These are phyloP conservation scores for Petunia axillaris DNA, from an alignment of 257 asterid genomes.

Conservation along the genomic window DNA sequence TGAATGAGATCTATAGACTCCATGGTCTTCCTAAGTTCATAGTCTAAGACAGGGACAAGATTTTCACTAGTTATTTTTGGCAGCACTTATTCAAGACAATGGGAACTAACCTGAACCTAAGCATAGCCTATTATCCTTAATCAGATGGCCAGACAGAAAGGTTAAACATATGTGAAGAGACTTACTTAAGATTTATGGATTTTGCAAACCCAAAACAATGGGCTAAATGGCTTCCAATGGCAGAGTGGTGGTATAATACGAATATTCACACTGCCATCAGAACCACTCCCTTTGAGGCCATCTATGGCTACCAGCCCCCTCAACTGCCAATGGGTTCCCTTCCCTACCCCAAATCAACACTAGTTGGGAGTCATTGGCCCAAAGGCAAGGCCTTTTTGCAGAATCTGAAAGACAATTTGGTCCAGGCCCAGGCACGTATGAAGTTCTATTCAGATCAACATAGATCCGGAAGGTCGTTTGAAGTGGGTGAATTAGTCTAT, in stretches of 20 bases:
- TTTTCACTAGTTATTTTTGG: neutral
- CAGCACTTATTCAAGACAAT: neutral
- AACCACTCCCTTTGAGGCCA: neutral
- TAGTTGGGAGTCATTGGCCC: no score
- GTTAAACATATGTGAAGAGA: neutral
- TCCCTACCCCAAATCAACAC: no score
- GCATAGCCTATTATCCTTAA: neutral
- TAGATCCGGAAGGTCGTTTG: neutral
- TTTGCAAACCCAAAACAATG: neutral
- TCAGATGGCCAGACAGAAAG: conserved; percentile 11
- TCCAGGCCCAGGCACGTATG: neutral
- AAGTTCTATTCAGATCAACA: neutral
- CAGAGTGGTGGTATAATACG: neutral
- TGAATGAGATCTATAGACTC: neutral
- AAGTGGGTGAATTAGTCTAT: neutral
- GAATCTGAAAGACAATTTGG: neutral
- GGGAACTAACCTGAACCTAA: neutral
- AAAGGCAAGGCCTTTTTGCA: neutral
- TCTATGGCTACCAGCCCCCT: neutral
- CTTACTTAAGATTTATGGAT: neutral
- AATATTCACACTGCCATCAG: neutral
- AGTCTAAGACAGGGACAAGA: neutral
- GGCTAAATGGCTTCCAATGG: neutral
- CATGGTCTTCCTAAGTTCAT: neutral
- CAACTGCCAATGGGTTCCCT: no score